A percentile compares a stretch with the other conserved stretches of the same genome.
Evolutionary conservation across 208 protist genomes (phyloP).

Genomic region (Wallacemonas sp.): DNA sequence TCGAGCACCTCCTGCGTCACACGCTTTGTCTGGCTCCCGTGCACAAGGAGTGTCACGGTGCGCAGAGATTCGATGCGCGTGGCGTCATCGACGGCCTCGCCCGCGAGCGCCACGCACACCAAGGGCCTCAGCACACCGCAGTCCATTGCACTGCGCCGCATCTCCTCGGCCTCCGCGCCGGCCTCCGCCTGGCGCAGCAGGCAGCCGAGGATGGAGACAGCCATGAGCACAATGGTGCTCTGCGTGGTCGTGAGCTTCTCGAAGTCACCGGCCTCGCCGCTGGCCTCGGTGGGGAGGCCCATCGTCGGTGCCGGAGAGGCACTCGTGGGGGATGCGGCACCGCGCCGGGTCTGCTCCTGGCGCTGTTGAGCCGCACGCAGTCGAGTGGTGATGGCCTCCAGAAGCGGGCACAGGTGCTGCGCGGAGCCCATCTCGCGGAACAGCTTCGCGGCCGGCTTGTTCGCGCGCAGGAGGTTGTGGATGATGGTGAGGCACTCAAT

Average conservation of each 20-base stretch:
- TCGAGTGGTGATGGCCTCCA: constrained; percentile 41
- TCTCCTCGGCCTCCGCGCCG: constrained; percentile 23
- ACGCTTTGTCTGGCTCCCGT: constrained; percentile 21
- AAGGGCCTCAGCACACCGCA: constrained; percentile 60
- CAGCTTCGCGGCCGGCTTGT: constrained; percentile 84
- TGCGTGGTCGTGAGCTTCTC: not conserved
- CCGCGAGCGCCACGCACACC: constrained; percentile 57
- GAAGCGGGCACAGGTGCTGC: constrained; percentile 44
- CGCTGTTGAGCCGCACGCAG: constrained; percentile 22
- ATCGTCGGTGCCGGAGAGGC: not conserved
- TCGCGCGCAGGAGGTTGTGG: constrained; percentile 82
- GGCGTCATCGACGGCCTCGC: constrained; percentile 66
- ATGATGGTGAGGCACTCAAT: constrained; percentile 78
- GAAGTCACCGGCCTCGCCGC: not conserved
- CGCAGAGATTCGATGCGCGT: constrained; percentile 77
- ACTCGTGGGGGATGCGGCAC: not conserved
- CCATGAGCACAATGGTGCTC: constrained; percentile 35
- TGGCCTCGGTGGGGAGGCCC: not conserved
- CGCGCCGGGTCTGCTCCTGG: constrained; percentile 7
- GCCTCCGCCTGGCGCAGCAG: constrained; percentile 51
- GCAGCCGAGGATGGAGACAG: constrained; percentile 56
- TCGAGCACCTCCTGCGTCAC: constrained; percentile 57
- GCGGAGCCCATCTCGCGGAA: constrained; percentile 84
- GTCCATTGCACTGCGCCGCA: constrained; percentile 19
- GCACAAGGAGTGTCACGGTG: constrained; percentile 50